Conservation (phyloP, 1,284 basidiomycete species). For the Ceratorhiza oryzae-sativae region DNA sequence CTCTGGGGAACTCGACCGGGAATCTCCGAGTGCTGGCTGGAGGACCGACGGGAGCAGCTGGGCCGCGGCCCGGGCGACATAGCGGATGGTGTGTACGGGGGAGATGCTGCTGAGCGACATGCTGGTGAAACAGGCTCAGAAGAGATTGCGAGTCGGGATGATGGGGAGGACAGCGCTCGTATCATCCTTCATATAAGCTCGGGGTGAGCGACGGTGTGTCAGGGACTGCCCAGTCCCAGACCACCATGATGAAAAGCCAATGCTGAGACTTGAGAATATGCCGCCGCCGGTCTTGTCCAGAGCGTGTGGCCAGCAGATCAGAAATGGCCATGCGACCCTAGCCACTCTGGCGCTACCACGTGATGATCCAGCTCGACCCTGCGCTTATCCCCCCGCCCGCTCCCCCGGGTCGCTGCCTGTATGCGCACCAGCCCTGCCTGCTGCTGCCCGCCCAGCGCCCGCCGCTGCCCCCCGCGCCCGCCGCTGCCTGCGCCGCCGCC, state of each 20-base stretch:
- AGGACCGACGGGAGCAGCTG: constrained; percentile 35
- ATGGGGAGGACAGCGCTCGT: constrained; percentile 35
- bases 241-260: constrained; percentile 26
- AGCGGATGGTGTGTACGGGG: constrained; percentile 36
- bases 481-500: background rate
- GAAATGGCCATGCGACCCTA: constrained; percentile 26
- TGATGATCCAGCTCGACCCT: constrained; percentile 38
- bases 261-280: constrained; percentile 37
- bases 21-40: constrained; percentile 23
- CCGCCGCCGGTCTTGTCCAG: constrained; percentile 20
- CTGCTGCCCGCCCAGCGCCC: background rate
- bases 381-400: background rate
- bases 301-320: constrained; percentile 32
- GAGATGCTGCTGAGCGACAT: constrained; percentile 35
- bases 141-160: constrained; percentile 36
- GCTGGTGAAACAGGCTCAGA: constrained; percentile 36
- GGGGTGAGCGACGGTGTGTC: background rate
- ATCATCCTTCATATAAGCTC: constrained; percentile 38
- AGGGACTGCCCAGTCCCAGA: constrained; percentile 14
- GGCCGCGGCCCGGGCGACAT: constrained; percentile 34
- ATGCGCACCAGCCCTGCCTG: background rate
- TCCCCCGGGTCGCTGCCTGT: background rate
- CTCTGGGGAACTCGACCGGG: constrained; percentile 13
- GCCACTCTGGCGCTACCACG: constrained; percentile 19
- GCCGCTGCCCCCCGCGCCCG: constrained; percentile 1